Percentiles rank a stretch among this genome's conserved stretches.
These are phyloP conservation scores for Martensiomyces pterosporus DNA, from an alignment of 192 early-diverging fungal genomes.

Conservation along the genomic window DNA sequence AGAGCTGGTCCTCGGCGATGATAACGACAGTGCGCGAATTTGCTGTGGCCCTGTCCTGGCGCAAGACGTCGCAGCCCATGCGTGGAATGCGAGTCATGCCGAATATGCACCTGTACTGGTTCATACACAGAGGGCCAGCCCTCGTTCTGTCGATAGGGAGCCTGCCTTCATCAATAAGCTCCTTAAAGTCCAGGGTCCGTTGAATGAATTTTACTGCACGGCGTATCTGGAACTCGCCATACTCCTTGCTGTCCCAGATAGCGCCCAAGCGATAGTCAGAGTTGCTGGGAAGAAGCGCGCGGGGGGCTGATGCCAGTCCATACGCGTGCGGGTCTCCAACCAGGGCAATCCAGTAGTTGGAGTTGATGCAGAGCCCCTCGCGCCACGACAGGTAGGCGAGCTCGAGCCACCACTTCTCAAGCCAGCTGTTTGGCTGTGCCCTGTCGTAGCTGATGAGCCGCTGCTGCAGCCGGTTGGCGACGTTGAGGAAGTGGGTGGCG, in stretches of 20 bases:
- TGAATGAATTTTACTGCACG: constrained; percentile 73
- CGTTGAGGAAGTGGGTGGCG: constrained; percentile 49
- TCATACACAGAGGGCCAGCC: constrained; percentile 72
- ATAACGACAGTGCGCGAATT: constrained; percentile 58
- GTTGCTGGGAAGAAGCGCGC: constrained; percentile 9
- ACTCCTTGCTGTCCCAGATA: constrained; percentile 46
- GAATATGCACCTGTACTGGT: constrained; percentile 76
- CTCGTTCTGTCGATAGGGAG: constrained; percentile 67
- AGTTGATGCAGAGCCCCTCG: constrained; percentile 77
- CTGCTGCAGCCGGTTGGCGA: constrained; percentile 53
- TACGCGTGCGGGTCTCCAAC: constrained; percentile 60
- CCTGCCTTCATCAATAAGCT: constrained; percentile 54
- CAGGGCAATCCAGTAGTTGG: constrained; percentile 81
- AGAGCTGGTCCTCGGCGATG: constrained; percentile 75
- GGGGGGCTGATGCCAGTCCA: constrained; percentile 25
- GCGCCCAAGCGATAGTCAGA: not conserved
- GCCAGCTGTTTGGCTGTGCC: constrained; percentile 60
- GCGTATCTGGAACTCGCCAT: constrained; percentile 72
- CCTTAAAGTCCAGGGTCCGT: constrained; percentile 69
- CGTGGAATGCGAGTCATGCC: constrained; percentile 81
- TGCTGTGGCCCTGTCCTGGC: constrained; percentile 10
- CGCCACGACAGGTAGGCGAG: constrained; percentile 79
- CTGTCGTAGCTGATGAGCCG: constrained; percentile 60
- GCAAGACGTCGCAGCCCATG: constrained; percentile 66
- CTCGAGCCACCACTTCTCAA: constrained; percentile 67